Percentiles rank a stretch among this genome's conserved stretches.
These are phyloP conservation scores for Oropetium thomaeum DNA, from an alignment of 176 grass and related monocot species.

Conservation along the genomic window DNA sequence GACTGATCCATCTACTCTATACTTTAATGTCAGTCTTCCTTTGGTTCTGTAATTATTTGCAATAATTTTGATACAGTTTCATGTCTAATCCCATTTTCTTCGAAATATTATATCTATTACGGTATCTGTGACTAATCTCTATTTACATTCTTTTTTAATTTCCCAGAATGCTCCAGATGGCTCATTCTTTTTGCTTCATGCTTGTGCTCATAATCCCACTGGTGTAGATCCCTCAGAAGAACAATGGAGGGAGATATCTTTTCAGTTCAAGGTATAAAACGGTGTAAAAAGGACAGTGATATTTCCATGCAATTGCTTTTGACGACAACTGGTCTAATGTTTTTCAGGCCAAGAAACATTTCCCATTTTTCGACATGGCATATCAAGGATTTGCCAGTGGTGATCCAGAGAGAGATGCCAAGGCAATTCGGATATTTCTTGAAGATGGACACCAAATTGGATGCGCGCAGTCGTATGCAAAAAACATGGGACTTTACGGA, in stretches of 20 bases:
- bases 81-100: not conserved
- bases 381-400: slow-evolving; percentile 99
- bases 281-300: not conserved
- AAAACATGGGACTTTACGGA: slow-evolving; percentile 98
- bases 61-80: not conserved
- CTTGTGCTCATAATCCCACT: slow-evolving; percentile 98
- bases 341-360: slow-evolving; percentile 82
- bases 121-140: not conserved
- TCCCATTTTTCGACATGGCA: slow-evolving; percentile 99
- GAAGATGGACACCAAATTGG: slow-evolving; percentile 96
- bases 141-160: slow-evolving; percentile 7
- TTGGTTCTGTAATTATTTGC: not conserved
- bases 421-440: slow-evolving; percentile 93
- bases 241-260: slow-evolving; percentile 96
- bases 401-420: slow-evolving; percentile 88
- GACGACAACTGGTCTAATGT: not conserved
- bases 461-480: slow-evolving; percentile 89
- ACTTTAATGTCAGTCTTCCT: not conserved
- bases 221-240: slow-evolving; percentile 97
- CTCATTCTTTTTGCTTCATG: slow-evolving; percentile 98
- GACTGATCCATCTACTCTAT: not conserved
- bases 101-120: not conserved
- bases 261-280: slow-evolving; percentile 71
- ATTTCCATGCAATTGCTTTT: slow-evolving; percentile 4
- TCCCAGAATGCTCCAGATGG: slow-evolving; percentile 91